These are phyloP conservation scores for Pseudopediastrum boryanum DNA, from an alignment of 139 green algal species.

Conservation along the genomic window DNA sequence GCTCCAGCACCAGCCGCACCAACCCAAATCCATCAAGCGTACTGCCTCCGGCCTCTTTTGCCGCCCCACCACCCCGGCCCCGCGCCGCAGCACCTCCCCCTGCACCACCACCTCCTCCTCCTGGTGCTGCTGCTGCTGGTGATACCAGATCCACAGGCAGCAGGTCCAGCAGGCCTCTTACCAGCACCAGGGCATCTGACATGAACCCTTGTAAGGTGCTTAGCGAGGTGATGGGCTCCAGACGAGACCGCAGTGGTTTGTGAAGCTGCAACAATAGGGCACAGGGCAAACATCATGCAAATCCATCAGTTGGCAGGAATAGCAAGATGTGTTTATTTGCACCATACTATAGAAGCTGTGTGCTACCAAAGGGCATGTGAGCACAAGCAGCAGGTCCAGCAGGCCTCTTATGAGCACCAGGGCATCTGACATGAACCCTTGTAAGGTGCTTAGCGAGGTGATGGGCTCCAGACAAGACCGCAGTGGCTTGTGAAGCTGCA, in stretches of 20 bases:
- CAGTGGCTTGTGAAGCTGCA: slow-evolving; percentile 39
- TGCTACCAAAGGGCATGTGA: too few relatives aligned
- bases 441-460: slow-evolving; percentile 15
- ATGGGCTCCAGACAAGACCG: slow-evolving; percentile 17
- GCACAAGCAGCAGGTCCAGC: slow-evolving; percentile 16
- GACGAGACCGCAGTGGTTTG: slow-evolving; percentile 24
- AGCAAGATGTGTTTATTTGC: too few relatives aligned
- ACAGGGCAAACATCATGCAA: not conserved
- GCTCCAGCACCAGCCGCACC: slow-evolving; percentile 22
- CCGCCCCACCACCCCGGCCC: not conserved
- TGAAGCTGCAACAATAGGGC: slow-evolving; percentile 21
- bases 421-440: slow-evolving; percentile 18
- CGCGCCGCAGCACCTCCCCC: not conserved
- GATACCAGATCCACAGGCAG: slow-evolving; percentile 7
- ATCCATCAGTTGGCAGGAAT: not conserved
- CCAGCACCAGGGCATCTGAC: slow-evolving; percentile 5
- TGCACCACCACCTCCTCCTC: not conserved
- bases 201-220: slow-evolving; percentile 25
- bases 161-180: slow-evolving; percentile 12
- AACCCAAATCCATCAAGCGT: not conserved
- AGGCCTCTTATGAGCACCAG: slow-evolving; percentile 3
- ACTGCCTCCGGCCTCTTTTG: not conserved
- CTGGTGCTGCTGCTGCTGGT: slow-evolving; percentile 16
- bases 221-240: slow-evolving; percentile 16
- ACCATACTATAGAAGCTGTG: too few relatives aligned